phyloP scores from a whole-genome alignment of 768 basidiomycete species.

The Melanogaster broomeanus region DNA sequence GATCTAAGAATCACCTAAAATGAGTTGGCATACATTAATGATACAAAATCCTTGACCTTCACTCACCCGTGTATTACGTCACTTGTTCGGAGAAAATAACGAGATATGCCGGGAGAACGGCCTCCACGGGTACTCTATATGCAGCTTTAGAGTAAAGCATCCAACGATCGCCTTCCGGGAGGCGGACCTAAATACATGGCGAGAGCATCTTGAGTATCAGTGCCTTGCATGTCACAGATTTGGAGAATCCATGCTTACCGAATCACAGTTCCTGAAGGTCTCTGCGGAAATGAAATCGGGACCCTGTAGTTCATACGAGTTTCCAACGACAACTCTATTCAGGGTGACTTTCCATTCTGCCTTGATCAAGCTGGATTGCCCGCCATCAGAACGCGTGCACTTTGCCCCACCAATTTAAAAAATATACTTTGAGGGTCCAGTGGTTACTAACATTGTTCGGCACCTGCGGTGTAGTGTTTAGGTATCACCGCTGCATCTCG shows the following conservation, averaged over 20 bases:
- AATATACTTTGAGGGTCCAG: background rate
- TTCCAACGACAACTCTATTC: background rate
- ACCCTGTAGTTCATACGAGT: background rate
- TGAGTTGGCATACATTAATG: constrained; percentile 38
- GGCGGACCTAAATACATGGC: background rate
- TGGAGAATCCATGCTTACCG: background rate
- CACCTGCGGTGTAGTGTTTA: background rate
- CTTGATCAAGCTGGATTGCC: background rate
- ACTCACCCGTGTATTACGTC: too few species aligned
- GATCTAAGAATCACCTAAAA: constrained; percentile 21
- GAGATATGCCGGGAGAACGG: background rate
- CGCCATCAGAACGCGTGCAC: background rate
- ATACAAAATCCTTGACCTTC: too few species aligned
- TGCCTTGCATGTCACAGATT: too few species aligned
- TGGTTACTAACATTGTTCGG: background rate
- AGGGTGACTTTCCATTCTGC: background rate
- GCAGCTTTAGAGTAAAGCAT: too few species aligned
- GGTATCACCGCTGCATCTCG: background rate
- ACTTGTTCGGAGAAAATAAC: background rate
- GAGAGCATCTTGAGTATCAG: too few species aligned
- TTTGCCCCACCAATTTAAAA: background rate
- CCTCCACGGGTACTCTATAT: background rate
- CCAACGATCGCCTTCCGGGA: background rate
- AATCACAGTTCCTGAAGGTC: background rate
- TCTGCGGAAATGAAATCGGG: background rate